Percentiles rank a stretch among this genome's conserved stretches.
phyloP scores from a whole-genome alignment of 1,284 basidiomycete species.

The Thecaphora thlaspeos region DNA sequence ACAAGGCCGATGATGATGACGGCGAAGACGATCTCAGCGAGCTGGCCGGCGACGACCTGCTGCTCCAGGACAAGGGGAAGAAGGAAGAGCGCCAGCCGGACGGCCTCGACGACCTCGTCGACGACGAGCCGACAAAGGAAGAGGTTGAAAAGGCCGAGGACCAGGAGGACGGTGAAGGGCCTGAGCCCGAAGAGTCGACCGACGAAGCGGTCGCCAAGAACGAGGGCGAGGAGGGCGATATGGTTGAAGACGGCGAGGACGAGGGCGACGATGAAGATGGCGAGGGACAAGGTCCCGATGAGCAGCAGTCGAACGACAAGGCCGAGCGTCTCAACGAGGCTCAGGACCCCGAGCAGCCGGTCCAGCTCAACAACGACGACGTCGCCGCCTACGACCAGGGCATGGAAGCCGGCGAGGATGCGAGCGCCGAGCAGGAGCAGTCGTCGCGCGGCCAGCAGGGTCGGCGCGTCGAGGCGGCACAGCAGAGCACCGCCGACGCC shows the following conservation, averaged over 20 bases:
- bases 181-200: slow-evolving; percentile 12
- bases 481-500: slow-evolving; percentile 29
- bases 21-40: slow-evolving; percentile 63
- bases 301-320: slow-evolving; percentile 58
- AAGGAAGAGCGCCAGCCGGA: slow-evolving; percentile 13
- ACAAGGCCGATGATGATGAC: slow-evolving; percentile 37
- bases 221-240: slow-evolving; percentile 22
- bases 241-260: slow-evolving; percentile 25
- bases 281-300: slow-evolving; percentile 19
- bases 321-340: slow-evolving; percentile 21
- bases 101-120: slow-evolving; percentile 27
- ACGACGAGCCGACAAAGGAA: slow-evolving; percentile 45
- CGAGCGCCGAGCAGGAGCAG: slow-evolving; percentile 30
- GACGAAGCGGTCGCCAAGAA: slow-evolving; percentile 15
- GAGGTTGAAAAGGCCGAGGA: slow-evolving; percentile 58
- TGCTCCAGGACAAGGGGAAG: slow-evolving; percentile 38
- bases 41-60: slow-evolving; percentile 71
- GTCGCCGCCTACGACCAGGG: slow-evolving; percentile 20
- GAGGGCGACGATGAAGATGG: slow-evolving; percentile 34
- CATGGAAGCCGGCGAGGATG: slow-evolving; percentile 29
- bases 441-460: slow-evolving; percentile 29
- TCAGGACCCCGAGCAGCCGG: slow-evolving; percentile 16
- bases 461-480: slow-evolving; percentile 23
- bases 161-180: slow-evolving; percentile 32
- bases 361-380: slow-evolving; percentile 19